Evolutionary conservation across 768 basidiomycete species (phyloP), one percentile per base, ranked within the genome.

Genomic region (Tylopilus subfusipes): DNA sequence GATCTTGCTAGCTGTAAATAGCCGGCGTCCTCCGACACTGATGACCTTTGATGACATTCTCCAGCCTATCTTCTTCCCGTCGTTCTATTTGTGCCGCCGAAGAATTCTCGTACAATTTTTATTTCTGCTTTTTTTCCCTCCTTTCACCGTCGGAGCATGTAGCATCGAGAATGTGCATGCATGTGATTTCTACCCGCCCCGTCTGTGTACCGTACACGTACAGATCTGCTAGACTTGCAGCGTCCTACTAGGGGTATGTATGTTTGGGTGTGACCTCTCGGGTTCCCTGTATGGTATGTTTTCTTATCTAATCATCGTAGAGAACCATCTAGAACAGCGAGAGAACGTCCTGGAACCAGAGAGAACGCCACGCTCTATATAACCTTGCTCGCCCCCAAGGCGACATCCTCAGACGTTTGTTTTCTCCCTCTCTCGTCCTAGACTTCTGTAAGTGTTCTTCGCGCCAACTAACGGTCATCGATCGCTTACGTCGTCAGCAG

Each of bases 301-400:
- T 65, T 53, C 55, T 71, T 71, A 72, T 60, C 58, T 72, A 71
- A 71, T 65, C 63, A 43, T 19, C 27, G 57, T 71, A 63, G 44
- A 50, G 69, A 71, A 71, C 49, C 59, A 14, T 71, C 69, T 71
- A 69, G 69, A 71, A 73, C 52, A 19, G 29, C 29, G 47, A 67
- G 38, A 53, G 70, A 71, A 71, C 48, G 63, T 71, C 60, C 72
- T 73, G 42, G 70, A 71, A 71, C 53, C 62, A 61, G 42, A 42
- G 34, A 49, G 72, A 72, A 72, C 48, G 44, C 61, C 53, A 56
- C 44, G 14, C 48, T 30, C 29, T 71, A 71, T 71, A 71, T 63
- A 70, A 69, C 42, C 66, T 56, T 42, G 27, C 46, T 14, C 33
- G 19, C 33, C 19, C 25, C 31, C 25, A 31, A 10, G 24, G 6